Base-by-base conservation (phyloP, 306 rosid species). In the Cotoneaster glaucophyllus region DNA sequence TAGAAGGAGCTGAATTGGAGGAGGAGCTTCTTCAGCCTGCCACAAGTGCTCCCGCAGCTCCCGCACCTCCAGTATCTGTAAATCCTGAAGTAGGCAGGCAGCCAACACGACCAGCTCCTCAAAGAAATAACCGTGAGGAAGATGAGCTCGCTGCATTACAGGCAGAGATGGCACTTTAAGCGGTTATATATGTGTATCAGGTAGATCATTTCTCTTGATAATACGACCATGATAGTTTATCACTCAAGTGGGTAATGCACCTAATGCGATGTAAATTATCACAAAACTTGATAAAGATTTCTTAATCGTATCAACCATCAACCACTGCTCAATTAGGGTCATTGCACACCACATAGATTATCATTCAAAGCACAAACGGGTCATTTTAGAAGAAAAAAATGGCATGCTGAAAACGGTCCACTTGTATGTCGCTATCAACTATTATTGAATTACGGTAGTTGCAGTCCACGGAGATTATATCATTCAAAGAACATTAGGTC, bases 131-230 rank as follows among this genome's bases (percentile, higher is more conserved):
- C 76, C 90, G 88, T 9, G 99, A 95, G 82, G 99, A 95, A 69
- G 97, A 92, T 83, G 97, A 95, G 83, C 86, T 95, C 69, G 99
- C 93, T 71, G 99, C 99, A 54, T 86, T 95, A 79, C 99, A 92
- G 84, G 99, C 99, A 67, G 99, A 95, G 92, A 90, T 95, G 99
- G 98, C 98, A 31, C 97, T 95, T 69, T 95, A 83, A 88, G 88
- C 29, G 31, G 69, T 61, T 41, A 18, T 44, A 25, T 64, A 18
- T 9, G 21, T 52, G 32, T 61, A 43, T 61, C 22, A 31, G 31
- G 69, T 65, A 59, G 77, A 44, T 73, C 28, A 25, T 25, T 26
- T 73, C 21, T 41, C 43, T 59, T 26, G 58, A 17, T 25, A 39
- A 13, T 58, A 39, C 19, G 18, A 11, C 22, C 54, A 31, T 0